A percentile compares a stretch with the other conserved stretches of the same genome.
These are phyloP conservation scores for Maudiozyma bulderi DNA, from an alignment of 805 yeast species.

Conservation along the genomic window DNA sequence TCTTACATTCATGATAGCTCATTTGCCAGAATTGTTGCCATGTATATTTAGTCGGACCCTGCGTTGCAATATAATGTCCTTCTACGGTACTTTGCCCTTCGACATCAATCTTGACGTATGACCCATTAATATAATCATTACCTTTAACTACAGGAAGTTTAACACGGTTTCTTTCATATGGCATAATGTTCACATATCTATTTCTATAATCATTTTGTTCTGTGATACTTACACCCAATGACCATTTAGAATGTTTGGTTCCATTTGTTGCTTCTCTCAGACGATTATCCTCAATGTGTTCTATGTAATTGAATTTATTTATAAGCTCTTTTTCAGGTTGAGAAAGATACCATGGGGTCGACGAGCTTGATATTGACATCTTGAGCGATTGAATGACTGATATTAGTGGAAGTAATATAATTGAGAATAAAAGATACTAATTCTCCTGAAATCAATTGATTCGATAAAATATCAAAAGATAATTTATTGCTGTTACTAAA, in stretches of 20 bases:
- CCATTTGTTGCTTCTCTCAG: slow-evolving; percentile 30
- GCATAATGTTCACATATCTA: slow-evolving; percentile 53
- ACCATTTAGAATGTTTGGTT: slow-evolving; percentile 21
- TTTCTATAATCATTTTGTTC: slow-evolving; percentile 34
- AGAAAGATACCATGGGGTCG: slow-evolving; percentile 11
- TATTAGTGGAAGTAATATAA: too few relatives aligned
- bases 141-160: slow-evolving; percentile 26
- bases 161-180: slow-evolving; percentile 56
- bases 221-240: slow-evolving; percentile 21
- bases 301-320: slow-evolving; percentile 28
- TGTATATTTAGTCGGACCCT: slow-evolving; percentile 71
- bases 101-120: slow-evolving; percentile 39
- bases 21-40: slow-evolving; percentile 86
- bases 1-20: slow-evolving; percentile 50
- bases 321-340: slow-evolving; percentile 20
- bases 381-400: too few relatives aligned
- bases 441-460: too few relatives aligned
- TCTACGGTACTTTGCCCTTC: slow-evolving; percentile 15
- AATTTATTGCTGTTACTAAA: too few relatives aligned
- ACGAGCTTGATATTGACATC: background rate
- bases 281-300: slow-evolving; percentile 30
- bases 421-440: too few relatives aligned
- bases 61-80: slow-evolving; percentile 53
- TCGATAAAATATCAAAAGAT: too few relatives aligned
- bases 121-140: slow-evolving; percentile 76